These are phyloP conservation scores for Boletus barrowsii DNA, from an alignment of 768 basidiomycete species.

Conservation along the genomic window DNA sequence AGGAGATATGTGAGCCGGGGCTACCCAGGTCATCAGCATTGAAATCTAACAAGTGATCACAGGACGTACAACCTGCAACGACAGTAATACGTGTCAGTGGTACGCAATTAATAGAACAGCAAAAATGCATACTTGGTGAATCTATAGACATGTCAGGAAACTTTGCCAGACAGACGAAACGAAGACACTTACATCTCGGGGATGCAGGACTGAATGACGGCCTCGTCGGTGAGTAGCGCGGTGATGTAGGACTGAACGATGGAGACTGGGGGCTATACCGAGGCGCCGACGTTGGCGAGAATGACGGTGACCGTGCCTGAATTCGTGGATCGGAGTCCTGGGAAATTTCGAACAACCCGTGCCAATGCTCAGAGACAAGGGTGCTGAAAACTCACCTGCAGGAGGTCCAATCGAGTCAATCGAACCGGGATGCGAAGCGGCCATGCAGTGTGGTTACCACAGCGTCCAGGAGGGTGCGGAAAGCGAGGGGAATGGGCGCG, in stretches of 20 bases:
- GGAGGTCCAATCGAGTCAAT: no score
- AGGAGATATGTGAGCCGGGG: constrained; percentile 81
- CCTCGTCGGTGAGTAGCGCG: constrained; percentile 84
- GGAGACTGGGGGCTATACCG: constrained; percentile 88
- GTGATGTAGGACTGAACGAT: constrained; percentile 87
- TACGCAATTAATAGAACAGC: background rate
- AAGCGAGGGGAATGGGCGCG: no score
- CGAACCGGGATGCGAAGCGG: no score
- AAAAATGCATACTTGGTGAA: constrained; percentile 68
- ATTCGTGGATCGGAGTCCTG: no score
- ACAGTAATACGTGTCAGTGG: constrained; percentile 25
- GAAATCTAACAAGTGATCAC: background rate
- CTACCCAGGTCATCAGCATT: constrained; percentile 33
- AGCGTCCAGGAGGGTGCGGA: no score
- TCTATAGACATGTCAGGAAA: constrained; percentile 40
- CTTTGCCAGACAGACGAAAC: background rate
- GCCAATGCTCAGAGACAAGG: no score
- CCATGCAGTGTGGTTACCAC: no score
- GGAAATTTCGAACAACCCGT: no score
- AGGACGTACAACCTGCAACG: constrained; percentile 58
- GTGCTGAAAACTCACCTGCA: no score
- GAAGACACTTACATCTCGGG: constrained; percentile 67
- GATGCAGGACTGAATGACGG: constrained; percentile 93
- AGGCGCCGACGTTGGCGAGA: constrained; percentile 83
- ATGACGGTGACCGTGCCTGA: constrained; percentile 76